Evolutionary conservation across 495 filamentous ascomycete genomes (phyloP), one percentile per base, ranked within the genome.

Genomic region (Ramalina intermedia): DNA sequence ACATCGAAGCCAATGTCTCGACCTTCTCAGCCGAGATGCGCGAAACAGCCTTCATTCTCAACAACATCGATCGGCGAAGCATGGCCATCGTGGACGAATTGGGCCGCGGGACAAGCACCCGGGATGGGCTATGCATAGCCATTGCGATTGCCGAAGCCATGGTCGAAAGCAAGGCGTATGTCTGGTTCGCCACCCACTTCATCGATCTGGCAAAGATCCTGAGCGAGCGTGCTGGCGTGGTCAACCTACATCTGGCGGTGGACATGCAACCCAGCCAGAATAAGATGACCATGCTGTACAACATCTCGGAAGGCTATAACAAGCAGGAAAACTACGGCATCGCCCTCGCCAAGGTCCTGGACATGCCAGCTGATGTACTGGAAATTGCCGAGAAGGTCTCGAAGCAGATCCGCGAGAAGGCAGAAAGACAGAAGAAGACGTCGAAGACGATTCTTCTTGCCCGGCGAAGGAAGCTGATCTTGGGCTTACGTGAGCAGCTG

Each of bases 141-240:
- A 61, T 95, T 41, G 80, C 86, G 20, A 81, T 96, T 57, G 78
- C 87, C 4, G 91, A 96, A 68, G 84, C 84, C 1, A 67, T 98
- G 16, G 74, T 98, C 9, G 71, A 85, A 29, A 89, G 77, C 49
- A 70, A 74, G 46, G 75, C 86, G 0, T 66, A 86, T 2, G 77
- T 96, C 6, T 94, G 87, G 80, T 98, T 96, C 60, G 87, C 79
- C 18, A 96, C 91, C 0, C 91, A 98, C 60, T 96, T 96, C 57
- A 73, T 74, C 36, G 84, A 94, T 55, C 71, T 98, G 5, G 82
- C 87, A 0, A 71, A 72, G 23, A 83, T 95, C 37, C 65, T 96
- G 53, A 74, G 74, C 2, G 79, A 84, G 52, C 76, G 79, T 33
- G 73, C 65, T 36, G 87, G 85, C 7, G 86, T 95, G 2, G 68